Evolutionary conservation across 495 filamentous ascomycete genomes (phyloP).

Genomic region (Cladorrhinum samala): DNA sequence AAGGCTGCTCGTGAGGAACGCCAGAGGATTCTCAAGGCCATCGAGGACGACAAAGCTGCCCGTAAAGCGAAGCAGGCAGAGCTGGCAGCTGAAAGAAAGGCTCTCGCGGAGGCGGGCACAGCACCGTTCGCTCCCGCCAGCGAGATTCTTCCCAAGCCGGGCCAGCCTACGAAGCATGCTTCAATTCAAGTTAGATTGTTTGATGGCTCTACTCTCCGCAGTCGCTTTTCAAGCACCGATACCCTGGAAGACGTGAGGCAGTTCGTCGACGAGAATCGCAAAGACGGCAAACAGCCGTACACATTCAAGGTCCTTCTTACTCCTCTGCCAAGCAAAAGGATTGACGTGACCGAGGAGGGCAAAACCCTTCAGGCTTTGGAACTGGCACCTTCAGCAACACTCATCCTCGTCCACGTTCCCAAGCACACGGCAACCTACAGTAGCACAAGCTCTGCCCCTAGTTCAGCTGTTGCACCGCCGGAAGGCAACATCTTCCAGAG

Average conservation of each 20-base stretch:
- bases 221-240: slow-evolving; percentile 57
- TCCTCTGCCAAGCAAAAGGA: slow-evolving; percentile 65
- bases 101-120: not conserved
- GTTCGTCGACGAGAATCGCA: slow-evolving; percentile 60
- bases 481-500: slow-evolving; percentile 41
- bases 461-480: slow-evolving; percentile 44
- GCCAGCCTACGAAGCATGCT: slow-evolving; percentile 37
- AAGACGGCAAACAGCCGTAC: slow-evolving; percentile 50
- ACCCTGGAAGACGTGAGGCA: slow-evolving; percentile 66
- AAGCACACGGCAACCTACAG: not conserved
- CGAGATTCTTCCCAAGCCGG: slow-evolving; percentile 8
- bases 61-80: slow-evolving; percentile 48
- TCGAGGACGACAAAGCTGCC: slow-evolving; percentile 63
- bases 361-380: slow-evolving; percentile 59
- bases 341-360: slow-evolving; percentile 69
- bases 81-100: slow-evolving; percentile 36
- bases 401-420: slow-evolving; percentile 58
- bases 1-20: slow-evolving; percentile 54
- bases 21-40: slow-evolving; percentile 52
- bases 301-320: slow-evolving; percentile 80
- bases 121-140: slow-evolving; percentile 16
- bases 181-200: slow-evolving; percentile 78
- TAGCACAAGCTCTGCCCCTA: slow-evolving; percentile 40
- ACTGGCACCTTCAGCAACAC: slow-evolving; percentile 68
- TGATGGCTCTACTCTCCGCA: slow-evolving; percentile 72